These are phyloP conservation scores for Gleditsia sinensis DNA, from an alignment of 306 rosid genomes.

Conservation along the genomic window DNA sequence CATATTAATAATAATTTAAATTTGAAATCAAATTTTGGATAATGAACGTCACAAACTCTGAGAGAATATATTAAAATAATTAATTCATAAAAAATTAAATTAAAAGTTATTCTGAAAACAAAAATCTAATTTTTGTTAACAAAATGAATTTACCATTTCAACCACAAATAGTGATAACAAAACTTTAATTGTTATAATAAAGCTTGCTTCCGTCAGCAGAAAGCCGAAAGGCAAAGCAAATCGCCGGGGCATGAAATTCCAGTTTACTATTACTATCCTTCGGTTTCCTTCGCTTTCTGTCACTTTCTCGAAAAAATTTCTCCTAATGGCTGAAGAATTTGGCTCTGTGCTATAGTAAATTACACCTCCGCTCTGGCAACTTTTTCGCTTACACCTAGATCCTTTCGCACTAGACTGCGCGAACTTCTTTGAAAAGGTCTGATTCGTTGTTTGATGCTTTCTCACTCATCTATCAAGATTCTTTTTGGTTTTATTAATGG, in stretches of 20 bases:
- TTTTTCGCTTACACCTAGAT: conserved; percentile 40
- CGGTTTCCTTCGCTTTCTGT: conserved; percentile 20
- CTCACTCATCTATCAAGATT: background rate
- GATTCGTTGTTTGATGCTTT: conserved; percentile 16
- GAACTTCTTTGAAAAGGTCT: conserved; percentile 22
- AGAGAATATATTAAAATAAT: too few relatives aligned
- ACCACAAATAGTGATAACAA: background rate
- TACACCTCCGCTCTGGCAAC: conserved; percentile 30
- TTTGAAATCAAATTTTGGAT: too few relatives aligned
- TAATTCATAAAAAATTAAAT: too few relatives aligned
- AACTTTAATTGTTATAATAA: background rate
- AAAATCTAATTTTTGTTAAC: too few relatives aligned
- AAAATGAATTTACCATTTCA: background rate
- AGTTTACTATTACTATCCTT: conserved; percentile 4
- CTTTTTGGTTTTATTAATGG: conserved; percentile 15
- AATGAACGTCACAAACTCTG: too few relatives aligned
- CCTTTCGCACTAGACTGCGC: conserved; percentile 1
- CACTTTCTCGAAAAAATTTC: conserved; percentile 41
- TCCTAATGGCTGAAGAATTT: background rate
- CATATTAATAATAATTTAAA: too few relatives aligned
- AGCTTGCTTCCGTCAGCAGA: conserved; percentile 21
- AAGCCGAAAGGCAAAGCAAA: background rate
- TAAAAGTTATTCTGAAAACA: too few relatives aligned
- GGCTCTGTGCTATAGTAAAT: background rate
- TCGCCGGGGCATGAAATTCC: conserved; percentile 28